Evolutionary conservation across 306 rosid genomes (phyloP).

Genomic region (Carpinus fangiana): DNA sequence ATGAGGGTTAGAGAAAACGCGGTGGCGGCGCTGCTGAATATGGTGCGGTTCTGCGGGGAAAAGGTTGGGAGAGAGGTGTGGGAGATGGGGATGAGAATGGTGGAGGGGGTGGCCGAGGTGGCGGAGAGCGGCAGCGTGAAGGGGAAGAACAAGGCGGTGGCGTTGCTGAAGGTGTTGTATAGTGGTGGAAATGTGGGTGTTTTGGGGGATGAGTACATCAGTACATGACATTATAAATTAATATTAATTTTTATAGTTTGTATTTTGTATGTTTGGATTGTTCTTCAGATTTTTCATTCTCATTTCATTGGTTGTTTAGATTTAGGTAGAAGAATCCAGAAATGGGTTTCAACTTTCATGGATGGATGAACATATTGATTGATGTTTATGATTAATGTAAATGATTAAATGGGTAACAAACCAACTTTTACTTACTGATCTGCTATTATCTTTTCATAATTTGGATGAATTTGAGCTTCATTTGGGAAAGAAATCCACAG

Average conservation of each 20-base stretch:
- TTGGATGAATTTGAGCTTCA: no score
- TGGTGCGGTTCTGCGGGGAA: conserved; percentile 60
- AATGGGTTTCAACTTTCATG: not conserved
- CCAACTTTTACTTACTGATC: not conserved
- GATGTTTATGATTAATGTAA: not conserved
- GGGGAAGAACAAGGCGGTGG: conserved; percentile 62
- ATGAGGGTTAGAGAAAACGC: conserved; percentile 80
- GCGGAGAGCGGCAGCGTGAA: conserved; percentile 50
- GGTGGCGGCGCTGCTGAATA: conserved; percentile 67
- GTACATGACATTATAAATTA: not conserved
- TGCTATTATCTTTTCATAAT: not conserved
- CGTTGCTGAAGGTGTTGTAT: conserved; percentile 49
- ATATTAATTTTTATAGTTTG: not conserved
- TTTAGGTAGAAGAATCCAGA: not conserved
- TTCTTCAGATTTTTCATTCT: no score
- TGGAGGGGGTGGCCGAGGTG: conserved; percentile 63
- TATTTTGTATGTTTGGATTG: not conserved
- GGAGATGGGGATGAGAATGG: conserved; percentile 42
- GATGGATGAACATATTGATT: not conserved
- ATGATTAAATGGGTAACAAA: not conserved
- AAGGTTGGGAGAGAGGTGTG: conserved; percentile 51
- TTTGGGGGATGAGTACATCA: conserved; percentile 29
- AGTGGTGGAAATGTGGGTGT: conserved; percentile 24
- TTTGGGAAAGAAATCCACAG: no score
- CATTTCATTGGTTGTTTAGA: not conserved